phyloP scores from a whole-genome alignment of 1,284 basidiomycete species.

The Malassezia globosa region DNA sequence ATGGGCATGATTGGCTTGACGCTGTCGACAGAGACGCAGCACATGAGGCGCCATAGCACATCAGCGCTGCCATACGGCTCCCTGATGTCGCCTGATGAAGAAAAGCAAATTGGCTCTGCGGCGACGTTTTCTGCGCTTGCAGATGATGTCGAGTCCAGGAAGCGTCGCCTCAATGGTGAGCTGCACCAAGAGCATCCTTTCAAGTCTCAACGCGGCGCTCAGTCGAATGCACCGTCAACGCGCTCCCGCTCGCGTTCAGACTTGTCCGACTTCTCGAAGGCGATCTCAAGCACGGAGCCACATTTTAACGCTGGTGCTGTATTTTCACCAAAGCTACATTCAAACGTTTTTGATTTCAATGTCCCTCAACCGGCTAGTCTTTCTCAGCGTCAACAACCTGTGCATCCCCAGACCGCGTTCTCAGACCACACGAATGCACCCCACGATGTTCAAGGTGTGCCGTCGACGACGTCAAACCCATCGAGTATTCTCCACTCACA shows the following conservation, averaged over 20 bases:
- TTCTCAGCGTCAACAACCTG: background rate
- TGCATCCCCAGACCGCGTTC: background rate
- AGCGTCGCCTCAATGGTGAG: background rate
- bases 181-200: background rate
- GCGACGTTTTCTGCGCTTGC: background rate
- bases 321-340: background rate
- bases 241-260: background rate
- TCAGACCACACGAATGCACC: background rate
- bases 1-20: slow-evolving; percentile 12
- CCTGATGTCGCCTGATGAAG: background rate
- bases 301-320: background rate
- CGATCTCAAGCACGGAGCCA: background rate
- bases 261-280: background rate
- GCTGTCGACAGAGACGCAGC: background rate
- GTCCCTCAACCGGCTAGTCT: background rate
- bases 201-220: background rate
- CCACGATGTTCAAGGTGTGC: background rate
- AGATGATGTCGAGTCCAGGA: background rate
- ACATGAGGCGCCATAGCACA: background rate
- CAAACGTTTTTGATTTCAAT: background rate
- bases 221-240: background rate
- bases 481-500: background rate
- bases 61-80: background rate
- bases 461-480: background rate
- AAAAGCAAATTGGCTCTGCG: background rate